Evolutionary conservation across 2,329 filamentous ascomycete genomes (phyloP), one percentile per base, ranked within the genome.

Genomic region (Fusarium staphyleae): DNA sequence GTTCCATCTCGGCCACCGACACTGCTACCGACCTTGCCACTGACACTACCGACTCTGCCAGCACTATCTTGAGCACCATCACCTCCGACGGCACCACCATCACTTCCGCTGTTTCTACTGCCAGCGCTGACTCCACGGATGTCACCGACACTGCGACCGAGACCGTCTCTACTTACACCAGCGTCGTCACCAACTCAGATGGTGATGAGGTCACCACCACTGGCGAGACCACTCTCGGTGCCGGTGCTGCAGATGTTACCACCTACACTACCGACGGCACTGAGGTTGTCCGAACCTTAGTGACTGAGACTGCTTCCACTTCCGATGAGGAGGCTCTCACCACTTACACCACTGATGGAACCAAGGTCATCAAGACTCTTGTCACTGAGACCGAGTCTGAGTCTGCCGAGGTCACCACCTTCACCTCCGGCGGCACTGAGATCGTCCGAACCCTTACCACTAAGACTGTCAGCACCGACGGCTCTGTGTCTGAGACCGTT

Each of bases 51-150:
- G 65, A 33, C 15, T 56, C 63, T 52, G 69, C 71, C 29, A 76
- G 75, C 40, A 76, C 71, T 55, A 67, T 74, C 41, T 70, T 72
- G 60, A 74, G 69, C 55, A 73, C 72, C 34, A 48, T 73, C 28
- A 67, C 73, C 42, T 72, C 72, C 35, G 74, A 68, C 40, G 67
- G 68, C 28, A 63, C 67, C 36, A 69, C 69, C 49, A 55, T 71
- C 51, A 73, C 71, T 36, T 64, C 69, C 34, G 71, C 75, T n/a
- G 66, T 75, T 16, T 65, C 68, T 29, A 76, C 75, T 40, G 74
- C 72, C 30, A 70, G 72, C 48, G 12, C 28, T 10, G 62, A 69
- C 32, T 66, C 65, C 30, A 24, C 11, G 18, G 43, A 24, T 19
- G 57, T 43, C 26, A 68, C 65, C 62, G 56, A 40, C 18, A 53